Percentiles rank a stretch among this genome's conserved stretches.
phyloP scores from a whole-genome alignment of 2,329 filamentous ascomycete genomes.

The Pseudophaeomoniella oleicola region DNA sequence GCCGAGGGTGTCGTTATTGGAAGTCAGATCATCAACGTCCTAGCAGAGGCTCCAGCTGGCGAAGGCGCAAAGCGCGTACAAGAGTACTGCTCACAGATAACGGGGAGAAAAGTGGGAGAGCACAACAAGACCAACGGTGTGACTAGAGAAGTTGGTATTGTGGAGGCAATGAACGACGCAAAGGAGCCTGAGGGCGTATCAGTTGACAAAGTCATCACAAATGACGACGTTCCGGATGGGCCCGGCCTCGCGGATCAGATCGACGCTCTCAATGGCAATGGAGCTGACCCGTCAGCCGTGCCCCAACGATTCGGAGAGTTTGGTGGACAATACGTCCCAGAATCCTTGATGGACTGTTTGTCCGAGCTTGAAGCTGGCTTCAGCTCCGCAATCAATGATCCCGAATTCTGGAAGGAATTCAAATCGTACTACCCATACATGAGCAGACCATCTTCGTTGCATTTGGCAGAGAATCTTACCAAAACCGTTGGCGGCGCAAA shows the following conservation, averaged over 20 bases:
- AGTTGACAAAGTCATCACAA: slow-evolving; percentile 53
- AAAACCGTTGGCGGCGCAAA: slow-evolving; percentile 70
- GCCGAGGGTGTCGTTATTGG: slow-evolving; percentile 94
- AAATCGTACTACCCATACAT: slow-evolving; percentile 94
- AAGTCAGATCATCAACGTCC: slow-evolving; percentile 77
- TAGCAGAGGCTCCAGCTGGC: slow-evolving; percentile 54
- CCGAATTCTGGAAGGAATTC: slow-evolving; percentile 93
- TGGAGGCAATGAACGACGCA: slow-evolving; percentile 51
- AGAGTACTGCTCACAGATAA: slow-evolving; percentile 70
- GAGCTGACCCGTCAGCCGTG: slow-evolving; percentile 38
- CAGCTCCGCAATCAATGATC: slow-evolving; percentile 71
- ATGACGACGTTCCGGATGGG: slow-evolving; percentile 38
- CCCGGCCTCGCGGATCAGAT: slow-evolving; percentile 69
- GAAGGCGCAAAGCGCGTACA: slow-evolving; percentile 59
- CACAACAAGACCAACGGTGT: slow-evolving; percentile 27
- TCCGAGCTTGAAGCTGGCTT: slow-evolving; percentile 84
- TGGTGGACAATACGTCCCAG: slow-evolving; percentile 92
- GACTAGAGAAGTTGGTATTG: slow-evolving; percentile 53
- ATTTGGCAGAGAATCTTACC: slow-evolving; percentile 76
- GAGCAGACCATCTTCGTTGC: slow-evolving; percentile 82
- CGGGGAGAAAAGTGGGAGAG: slow-evolving; percentile 37
- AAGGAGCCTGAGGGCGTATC: slow-evolving; percentile 43
- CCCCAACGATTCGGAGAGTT: slow-evolving; percentile 89
- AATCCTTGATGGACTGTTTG: slow-evolving; percentile 94
- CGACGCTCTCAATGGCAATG: slow-evolving; percentile 58